Evolutionary conservation across 192 early-diverging fungal species (phyloP), one percentile per base, ranked within the genome.

Genomic region (Coemansia brasiliensis): DNA sequence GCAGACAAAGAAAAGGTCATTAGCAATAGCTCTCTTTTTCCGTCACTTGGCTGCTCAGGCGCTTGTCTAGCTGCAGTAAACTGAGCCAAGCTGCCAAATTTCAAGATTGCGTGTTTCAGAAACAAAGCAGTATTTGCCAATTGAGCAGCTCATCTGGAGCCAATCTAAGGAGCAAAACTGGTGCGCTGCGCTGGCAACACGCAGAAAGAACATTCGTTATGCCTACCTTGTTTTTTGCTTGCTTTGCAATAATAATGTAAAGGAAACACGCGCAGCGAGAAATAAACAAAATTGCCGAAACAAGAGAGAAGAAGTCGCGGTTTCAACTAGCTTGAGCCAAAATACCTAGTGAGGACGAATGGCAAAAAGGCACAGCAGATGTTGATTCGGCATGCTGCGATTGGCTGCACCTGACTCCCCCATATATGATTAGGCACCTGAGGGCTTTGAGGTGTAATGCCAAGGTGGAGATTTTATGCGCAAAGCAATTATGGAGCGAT

Each of bases 351-450:
- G 9, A 9, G 42, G 17, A 25, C 27, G 27, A 37, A 37, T 37
- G 12, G 50, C 32, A 52, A 32, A 17, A 32, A 17, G 17, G 29
- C 52, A 39, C 35, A 27, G 18, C 13, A 56, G 40, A 37, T 32
- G 67, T 52, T 59, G 67, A 66, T 62, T 70, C 60, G 67, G 74
- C 74, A 59, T 37, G 40, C 48, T 40, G 51, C 55, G 55, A 77
- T 77, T 77, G 67, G 74, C 55, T 60, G 61, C 35, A 46, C n/a
- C 25, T 8, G 7, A 39, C 20, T 7, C 3, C n/a, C 61, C 73
- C 73, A 75, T 69, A 62, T 48, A 3, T 26, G 17, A 1, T 22
- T 7, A 22, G 4, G 15, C 25, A 29, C 10, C 32, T 7, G 32
- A 5, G 32, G 2, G 32, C 6, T 35, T 35, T 35, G 32, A 35